These are phyloP conservation scores for Aspergillus pseudonomiae DNA, from an alignment of 2,329 filamentous ascomycete genomes.

Conservation along the genomic window DNA sequence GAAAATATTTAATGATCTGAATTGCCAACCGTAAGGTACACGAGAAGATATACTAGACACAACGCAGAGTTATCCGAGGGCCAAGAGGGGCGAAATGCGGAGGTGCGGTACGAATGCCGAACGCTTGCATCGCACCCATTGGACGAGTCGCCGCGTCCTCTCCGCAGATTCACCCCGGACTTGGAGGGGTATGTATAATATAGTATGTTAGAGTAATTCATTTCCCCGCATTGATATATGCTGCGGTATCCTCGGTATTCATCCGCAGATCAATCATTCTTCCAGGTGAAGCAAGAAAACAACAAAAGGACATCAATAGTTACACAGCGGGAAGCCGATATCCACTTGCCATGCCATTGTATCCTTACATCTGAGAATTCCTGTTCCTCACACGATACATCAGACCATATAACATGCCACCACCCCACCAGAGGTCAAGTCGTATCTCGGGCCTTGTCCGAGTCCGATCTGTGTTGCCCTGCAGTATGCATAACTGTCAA, in stretches of 20 bases:
- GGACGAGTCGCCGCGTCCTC: background rate
- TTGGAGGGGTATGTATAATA: background rate
- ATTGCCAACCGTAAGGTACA: background rate
- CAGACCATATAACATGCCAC: no score
- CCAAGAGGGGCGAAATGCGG: background rate
- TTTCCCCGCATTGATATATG: background rate
- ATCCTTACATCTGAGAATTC: no score
- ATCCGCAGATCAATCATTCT: background rate
- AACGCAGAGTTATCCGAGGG: background rate
- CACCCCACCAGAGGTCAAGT: no score
- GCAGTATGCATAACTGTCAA: no score
- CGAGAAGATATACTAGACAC: background rate
- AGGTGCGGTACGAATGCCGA: constrained; percentile 5
- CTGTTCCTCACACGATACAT: no score
- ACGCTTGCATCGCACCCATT: background rate
- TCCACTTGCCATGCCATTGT: no score
- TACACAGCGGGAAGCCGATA: no score
- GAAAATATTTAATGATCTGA: background rate
- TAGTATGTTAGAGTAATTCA: no score
- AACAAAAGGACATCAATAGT: no score
- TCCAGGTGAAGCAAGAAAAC: no score
- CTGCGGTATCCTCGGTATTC: background rate
- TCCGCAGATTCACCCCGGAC: background rate
- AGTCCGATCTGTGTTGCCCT: no score
- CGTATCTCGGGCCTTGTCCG: no score